Evolutionary conservation across 116 monocot species (phyloP), one percentile per base, ranked within the genome.

Genomic region (Cymodocea nodosa): DNA sequence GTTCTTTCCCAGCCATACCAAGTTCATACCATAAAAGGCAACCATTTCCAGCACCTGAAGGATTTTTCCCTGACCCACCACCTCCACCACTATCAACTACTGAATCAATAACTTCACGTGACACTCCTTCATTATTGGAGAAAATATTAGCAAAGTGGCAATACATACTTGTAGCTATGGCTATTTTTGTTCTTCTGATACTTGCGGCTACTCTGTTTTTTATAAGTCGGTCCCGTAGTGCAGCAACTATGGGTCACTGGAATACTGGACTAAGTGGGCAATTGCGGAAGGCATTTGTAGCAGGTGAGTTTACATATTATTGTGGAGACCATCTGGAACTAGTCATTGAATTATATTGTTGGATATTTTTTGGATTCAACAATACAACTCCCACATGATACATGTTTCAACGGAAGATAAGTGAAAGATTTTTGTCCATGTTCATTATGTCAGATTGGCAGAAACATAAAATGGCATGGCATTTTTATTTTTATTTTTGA

Each of bases 241-340:
- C 60, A 17, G 58, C 81, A 2, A 64, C 74, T 15, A 76, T 95
- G 44, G 70, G 74, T 58, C 78, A 81, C 51, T 85, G 83, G 85
- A 85, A 74, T 54, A 85, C 81, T 65, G 90, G 85, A 40, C n/a
- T 90, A 62, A 88, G 97, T 75, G 88, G 97, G 40, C 82, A 83
- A 40, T 68, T 91, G 50, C 83, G 85, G 62, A 97, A 81, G 74
- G 88, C 91, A 68, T 80, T 91, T 81, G 64, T 88, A 62, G 76
- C 82, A 75, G 87, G 97, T 86, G 34, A 76, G 44, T 44, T 44
- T 44, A 44, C 44, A 44, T 44, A 44, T 44, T 44, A 44, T 44
- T 8, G 44, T 44, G 44, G 11, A 44, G 44, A 6, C 44, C 44
- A 44, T 44, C 44, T 44, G 6, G 44, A 44, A 44, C 11, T 44